Evolutionary conservation across 192 early-diverging fungal genomes (phyloP).

Genomic region (Linnemannia hyalina): DNA sequence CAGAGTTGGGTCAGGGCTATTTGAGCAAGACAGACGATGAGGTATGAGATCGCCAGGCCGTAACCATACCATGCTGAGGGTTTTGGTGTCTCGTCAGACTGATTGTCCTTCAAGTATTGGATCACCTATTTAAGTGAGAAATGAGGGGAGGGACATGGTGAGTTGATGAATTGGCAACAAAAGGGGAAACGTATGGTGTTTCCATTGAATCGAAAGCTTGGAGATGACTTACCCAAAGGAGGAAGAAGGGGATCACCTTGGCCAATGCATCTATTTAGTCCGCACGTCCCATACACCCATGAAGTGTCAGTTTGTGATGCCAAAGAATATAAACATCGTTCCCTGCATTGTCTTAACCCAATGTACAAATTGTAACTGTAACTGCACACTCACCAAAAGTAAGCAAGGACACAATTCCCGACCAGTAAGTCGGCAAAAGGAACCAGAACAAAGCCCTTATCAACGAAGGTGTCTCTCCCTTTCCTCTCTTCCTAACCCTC

Average conservation of each 20-base stretch:
- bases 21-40: conserved; percentile 4
- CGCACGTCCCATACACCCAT: not conserved
- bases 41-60: not conserved
- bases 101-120: conserved; percentile 25
- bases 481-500: not conserved
- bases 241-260: conserved; percentile 27
- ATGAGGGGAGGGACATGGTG: not conserved
- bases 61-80: conserved; percentile 44
- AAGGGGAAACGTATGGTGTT: not conserved
- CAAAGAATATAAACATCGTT: not conserved
- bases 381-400: conserved; percentile 4
- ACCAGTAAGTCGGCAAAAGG: conserved; percentile 26
- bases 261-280: conserved; percentile 18
- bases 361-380: not conserved
- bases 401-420: conserved; percentile 10
- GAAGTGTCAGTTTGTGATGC: not conserved
- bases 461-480: conserved; percentile 19
- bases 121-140: conserved; percentile 32
- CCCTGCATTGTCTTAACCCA: not conserved
- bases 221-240: conserved; percentile 26
- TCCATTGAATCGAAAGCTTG: not conserved
- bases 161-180: not conserved
- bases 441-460: conserved; percentile 18
- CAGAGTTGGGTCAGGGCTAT: not conserved
- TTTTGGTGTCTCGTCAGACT: not conserved